Evolutionary conservation across 768 basidiomycete genomes (phyloP), one percentile per base, ranked within the genome.

Genomic region (Podaxis carcinomalis): DNA sequence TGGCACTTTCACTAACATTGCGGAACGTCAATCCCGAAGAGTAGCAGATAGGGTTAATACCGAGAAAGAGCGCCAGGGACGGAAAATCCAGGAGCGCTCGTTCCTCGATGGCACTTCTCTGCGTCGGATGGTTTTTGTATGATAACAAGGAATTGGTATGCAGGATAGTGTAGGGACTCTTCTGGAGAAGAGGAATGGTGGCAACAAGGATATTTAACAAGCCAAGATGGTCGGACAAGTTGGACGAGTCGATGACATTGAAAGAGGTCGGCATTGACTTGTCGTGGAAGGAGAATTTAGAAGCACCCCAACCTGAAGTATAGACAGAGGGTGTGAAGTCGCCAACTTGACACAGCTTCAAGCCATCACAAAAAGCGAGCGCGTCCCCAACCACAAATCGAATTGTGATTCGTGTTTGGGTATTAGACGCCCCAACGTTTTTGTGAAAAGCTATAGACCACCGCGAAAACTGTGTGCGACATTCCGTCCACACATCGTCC

Each of bases 181-280:
- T 53, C 16, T 69, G 69, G 5, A 82, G 69, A 5, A 84, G 65
- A 1, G 80, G 81, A 0, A 73, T 58, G 0, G 75, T 65, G 3
- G 70, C 69, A 35, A 75, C 54, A 3, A 84, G 66, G 44, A 82
- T 56, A 56, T 83, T 84, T 19, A 83, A 61, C 10, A 81, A 66
- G 0, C 81, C 82, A n/a, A 78, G 28, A 63, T 80, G 79, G 64
- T 84, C 82, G 1, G 69, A 63, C 27, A 84, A 69, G 60, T 83
- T 82, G 19, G 81, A 83, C 0, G 82, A 78, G 36, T 84, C 80
- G 37, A 84, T 78, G 56, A 80, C 72, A 60, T 78, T 71, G 64
- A 83, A 84, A 1, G 59, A 50, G 7, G 68, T 36, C 1, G 42
- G 32, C 5, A 56, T 54, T 63, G 80, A 78, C 53, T 76, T 74